Percentiles rank a stretch among this genome's conserved stretches.
These are phyloP conservation scores for Carex parvula DNA, from an alignment of 176 grass and related monocot species.

Conservation along the genomic window DNA sequence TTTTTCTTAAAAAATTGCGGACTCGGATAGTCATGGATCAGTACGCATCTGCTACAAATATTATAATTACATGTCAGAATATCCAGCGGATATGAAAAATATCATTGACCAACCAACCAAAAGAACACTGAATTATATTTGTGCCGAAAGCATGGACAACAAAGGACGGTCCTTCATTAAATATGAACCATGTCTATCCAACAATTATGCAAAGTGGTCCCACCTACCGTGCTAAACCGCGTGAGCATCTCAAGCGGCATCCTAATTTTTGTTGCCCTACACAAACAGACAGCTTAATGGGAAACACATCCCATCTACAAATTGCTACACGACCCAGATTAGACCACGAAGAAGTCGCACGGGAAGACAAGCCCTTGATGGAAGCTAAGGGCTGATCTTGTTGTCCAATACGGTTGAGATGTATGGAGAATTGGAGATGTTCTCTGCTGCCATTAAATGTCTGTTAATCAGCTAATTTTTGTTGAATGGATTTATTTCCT, in stretches of 20 bases:
- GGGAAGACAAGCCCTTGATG: neutral
- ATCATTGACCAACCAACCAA: neutral
- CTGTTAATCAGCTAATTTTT: neutral
- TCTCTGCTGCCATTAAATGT: neutral
- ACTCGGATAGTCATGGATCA: too few species aligned
- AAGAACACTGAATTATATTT: neutral
- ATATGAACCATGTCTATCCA: neutral
- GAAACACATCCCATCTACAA: neutral
- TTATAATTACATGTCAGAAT: too few species aligned
- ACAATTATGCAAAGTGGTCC: neutral
- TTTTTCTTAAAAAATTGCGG: too few species aligned
- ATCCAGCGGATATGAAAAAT: too few species aligned
- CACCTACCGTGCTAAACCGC: constrained; percentile 2
- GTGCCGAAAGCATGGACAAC: neutral
- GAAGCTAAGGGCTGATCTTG: neutral
- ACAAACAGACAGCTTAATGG: neutral
- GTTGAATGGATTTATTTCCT: neutral
- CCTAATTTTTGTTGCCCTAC: neutral
- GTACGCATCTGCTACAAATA: too few species aligned
- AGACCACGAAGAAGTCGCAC: neutral
- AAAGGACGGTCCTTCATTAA: neutral
- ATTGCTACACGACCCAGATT: neutral
- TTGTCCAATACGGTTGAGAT: neutral
- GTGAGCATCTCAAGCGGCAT: constrained; percentile 5
- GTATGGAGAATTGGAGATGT: too few species aligned